Percentiles rank a stretch among this genome's conserved stretches.
phyloP scores from a whole-genome alignment of 1,139 yeast genomes.

The Barnettozyma hawaiiensis region DNA sequence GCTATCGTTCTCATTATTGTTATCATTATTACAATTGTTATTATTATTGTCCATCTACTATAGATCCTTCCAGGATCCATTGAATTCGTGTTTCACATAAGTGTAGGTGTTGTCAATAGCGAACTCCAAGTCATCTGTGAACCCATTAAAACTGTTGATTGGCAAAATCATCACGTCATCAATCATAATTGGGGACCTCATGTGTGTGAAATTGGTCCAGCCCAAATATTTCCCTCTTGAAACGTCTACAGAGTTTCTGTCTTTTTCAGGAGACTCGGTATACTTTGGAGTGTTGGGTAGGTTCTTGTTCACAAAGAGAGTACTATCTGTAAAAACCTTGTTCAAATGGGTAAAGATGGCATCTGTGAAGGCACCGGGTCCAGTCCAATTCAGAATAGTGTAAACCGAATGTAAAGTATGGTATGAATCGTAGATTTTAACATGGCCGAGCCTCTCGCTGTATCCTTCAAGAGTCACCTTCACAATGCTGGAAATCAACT shows the following conservation, averaged over 20 bases:
- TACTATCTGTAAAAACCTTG: constrained; percentile 21
- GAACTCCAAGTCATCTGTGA: constrained; percentile 66
- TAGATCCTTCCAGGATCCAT: constrained; percentile 59
- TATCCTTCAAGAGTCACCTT: constrained; percentile 52
- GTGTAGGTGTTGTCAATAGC: constrained; percentile 47
- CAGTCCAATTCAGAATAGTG: constrained; percentile 89
- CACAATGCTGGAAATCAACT: constrained; percentile 71
- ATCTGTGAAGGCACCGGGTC: constrained; percentile 93
- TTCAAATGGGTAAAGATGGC: constrained; percentile 69
- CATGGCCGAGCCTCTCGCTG: constrained; percentile 30
- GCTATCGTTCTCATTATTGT: no score
- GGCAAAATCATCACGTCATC: constrained; percentile 68
- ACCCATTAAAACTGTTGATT: constrained; percentile 69
- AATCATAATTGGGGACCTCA: constrained; percentile 49
- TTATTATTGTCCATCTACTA: not conserved
- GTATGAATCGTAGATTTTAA: constrained; percentile 60
- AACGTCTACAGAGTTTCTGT: constrained; percentile 10
- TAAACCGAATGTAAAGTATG: constrained; percentile 35
- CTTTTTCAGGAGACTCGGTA: constrained; percentile 16
- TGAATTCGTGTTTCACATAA: constrained; percentile 61
- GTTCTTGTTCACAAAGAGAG: constrained; percentile 10
- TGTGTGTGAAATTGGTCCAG: constrained; percentile 60
- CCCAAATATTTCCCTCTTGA: constrained; percentile 23
- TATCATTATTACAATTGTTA: no score
- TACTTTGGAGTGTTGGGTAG: constrained; percentile 12